Evolutionary conservation across 352 stramenopile species (phyloP), one percentile per base, ranked within the genome.

Genomic region (Achlya hypogyna): DNA sequence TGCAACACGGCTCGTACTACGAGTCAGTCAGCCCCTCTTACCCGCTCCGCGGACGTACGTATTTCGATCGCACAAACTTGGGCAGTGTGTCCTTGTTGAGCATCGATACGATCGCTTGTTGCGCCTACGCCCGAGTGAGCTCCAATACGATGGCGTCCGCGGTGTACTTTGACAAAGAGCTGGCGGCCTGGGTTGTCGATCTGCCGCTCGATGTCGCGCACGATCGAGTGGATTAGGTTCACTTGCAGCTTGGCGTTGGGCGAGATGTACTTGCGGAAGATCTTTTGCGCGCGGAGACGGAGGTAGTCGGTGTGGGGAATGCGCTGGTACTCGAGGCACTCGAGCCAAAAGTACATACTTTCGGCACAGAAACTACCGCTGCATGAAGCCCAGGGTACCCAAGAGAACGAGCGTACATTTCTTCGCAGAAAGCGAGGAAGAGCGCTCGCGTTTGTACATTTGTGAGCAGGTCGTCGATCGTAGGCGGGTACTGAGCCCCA

Each of bases 341-440:
- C 81, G 40, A 90, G 77, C 81, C 81, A 90, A 67, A 90, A 90
- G 81, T 88, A 90, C 60, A 90, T 87, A 59, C 79, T 90, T 54
- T 90, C 81, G 4, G 81, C 86, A 59, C 81, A 90, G 56, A 87
- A 90, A 53, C 81, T 90, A 62, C 34, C 10, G 18, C 22, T 20
- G 0, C 18, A 16, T 43, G 5, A 0, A 18, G 6, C 10, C 20
- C 0, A 45, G 5, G 18, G 29, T 25, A 9, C 6, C 28, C 53
- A 32, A 45, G 10, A 52, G 20, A 34, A 12, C 4, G 18, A 5
- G 25, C 78, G 73, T 75, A 89, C 81, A 90, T 90, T 72, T 90
- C 81, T 62, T 90, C 81, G 4, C 79, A 78, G 63, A 90, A 90
- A 43, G 85, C 80, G 22, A 88, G 72, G 69, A 90, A 86, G 45